phyloP scores from a whole-genome alignment of 169 alveolate species.

The Amoebophrya sp. region DNA sequence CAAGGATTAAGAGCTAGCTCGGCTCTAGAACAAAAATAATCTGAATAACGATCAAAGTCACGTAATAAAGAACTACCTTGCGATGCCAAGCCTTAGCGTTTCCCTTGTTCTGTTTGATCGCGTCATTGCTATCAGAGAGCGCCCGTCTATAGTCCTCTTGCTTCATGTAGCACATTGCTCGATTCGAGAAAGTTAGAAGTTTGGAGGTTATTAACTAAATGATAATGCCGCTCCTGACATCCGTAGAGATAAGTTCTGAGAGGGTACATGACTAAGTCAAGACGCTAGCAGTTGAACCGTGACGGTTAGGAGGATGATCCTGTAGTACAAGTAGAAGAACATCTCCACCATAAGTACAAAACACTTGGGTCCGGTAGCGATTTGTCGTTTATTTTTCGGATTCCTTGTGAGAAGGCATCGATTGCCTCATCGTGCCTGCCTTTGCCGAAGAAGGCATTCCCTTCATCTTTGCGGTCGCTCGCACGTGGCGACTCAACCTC shows the following conservation, averaged over 20 bases:
- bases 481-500: not conserved
- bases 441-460: not conserved
- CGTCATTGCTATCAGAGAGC: not conserved
- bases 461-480: not conserved
- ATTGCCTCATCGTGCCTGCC: not conserved
- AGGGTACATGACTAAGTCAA: too few relatives aligned
- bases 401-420: not conserved
- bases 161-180: constrained; percentile 1
- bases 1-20: not conserved
- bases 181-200: too few relatives aligned
- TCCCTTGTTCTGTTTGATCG: not conserved
- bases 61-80: not conserved
- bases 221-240: too few relatives aligned
- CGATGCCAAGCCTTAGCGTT: not conserved
- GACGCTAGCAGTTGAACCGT: too few relatives aligned
- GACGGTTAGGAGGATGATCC: too few relatives aligned
- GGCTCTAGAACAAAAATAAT: too few relatives aligned
- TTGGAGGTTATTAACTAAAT: too few relatives aligned
- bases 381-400: not conserved
- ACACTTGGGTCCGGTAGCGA: not conserved
- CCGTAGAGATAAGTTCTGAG: too few relatives aligned
- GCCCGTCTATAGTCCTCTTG: not conserved
- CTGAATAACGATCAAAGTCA: not conserved
- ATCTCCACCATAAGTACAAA: too few relatives aligned
- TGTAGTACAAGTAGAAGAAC: too few relatives aligned